These are phyloP conservation scores for Cladochytrium replicatum DNA, from an alignment of 192 early-diverging fungal species.

Conservation along the genomic window DNA sequence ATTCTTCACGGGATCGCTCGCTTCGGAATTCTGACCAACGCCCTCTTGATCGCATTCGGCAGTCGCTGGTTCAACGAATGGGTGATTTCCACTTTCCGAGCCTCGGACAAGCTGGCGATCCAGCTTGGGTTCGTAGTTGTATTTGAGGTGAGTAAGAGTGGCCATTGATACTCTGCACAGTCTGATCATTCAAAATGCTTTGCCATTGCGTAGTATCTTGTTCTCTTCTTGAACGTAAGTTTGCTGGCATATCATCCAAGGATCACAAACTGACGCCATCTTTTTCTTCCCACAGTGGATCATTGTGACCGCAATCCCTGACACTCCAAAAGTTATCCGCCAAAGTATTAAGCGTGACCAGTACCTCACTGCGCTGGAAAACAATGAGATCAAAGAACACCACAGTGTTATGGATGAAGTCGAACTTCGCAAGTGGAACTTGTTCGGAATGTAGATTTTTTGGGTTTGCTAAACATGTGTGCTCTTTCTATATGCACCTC, in stretches of 20 bases:
- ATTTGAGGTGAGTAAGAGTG: no score
- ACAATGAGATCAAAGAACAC: constrained; percentile 15
- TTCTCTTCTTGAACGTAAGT: constrained; percentile 8
- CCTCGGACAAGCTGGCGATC: constrained; percentile 8
- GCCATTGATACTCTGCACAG: no score
- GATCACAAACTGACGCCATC: no score
- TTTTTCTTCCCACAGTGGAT: constrained; percentile 11
- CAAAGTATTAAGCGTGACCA: constrained; percentile 18
- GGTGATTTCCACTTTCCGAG: neutral
- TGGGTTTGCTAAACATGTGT: no score
- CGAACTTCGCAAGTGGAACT: no score
- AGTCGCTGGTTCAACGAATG: constrained; percentile 12
- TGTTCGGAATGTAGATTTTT: no score
- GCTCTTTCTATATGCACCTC: no score
- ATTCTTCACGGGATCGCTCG: constrained; percentile 5
- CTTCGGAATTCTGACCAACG: constrained; percentile 20
- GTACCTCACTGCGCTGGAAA: constrained; percentile 13
- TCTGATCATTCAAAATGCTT: constrained; percentile 1
- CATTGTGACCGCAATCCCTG: constrained; percentile 15
- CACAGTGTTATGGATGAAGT: no score
- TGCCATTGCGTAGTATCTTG: constrained; percentile 4
- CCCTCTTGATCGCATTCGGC: constrained; percentile 26
- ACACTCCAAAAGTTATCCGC: constrained; percentile 17
- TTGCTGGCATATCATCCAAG: no score
- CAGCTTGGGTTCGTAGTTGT: constrained; percentile 26